A percentile compares a stretch with the other conserved stretches of the same genome.
phyloP scores from a whole-genome alignment of 1,139 yeast genomes.

The Zhuliangozyma blackwelliae region DNA sequence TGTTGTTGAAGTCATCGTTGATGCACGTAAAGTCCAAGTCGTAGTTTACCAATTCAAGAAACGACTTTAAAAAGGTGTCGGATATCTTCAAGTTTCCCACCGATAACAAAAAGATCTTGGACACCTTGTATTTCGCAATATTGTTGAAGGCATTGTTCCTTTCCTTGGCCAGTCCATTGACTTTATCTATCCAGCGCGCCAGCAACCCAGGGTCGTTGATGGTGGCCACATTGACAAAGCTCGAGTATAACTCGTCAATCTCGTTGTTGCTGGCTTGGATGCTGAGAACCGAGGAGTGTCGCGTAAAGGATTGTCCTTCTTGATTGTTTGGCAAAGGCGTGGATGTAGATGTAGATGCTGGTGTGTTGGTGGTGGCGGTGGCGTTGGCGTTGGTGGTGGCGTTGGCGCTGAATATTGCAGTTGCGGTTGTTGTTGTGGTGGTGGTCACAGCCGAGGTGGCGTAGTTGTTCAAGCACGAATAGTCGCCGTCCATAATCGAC shows the following conservation, averaged over 20 bases:
- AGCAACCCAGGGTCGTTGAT: conserved; percentile 42
- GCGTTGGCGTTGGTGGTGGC: conserved; percentile 1
- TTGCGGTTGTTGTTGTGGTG: neutral
- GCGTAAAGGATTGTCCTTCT: conserved; percentile 3
- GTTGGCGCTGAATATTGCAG: no score
- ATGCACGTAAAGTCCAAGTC: conserved; percentile 38
- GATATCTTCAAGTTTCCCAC: conserved; percentile 50
- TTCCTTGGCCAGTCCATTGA: conserved; percentile 18
- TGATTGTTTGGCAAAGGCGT: neutral
- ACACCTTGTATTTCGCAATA: conserved; percentile 37
- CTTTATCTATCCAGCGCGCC: conserved; percentile 49
- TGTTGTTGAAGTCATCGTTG: conserved; percentile 39
- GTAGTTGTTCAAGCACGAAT: conserved; percentile 11
- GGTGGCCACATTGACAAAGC: conserved; percentile 59
- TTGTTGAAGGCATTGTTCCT: conserved; percentile 8
- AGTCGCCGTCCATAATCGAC: conserved; percentile 79
- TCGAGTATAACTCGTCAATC: conserved; percentile 63
- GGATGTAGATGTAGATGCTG: neutral
- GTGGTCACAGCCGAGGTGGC: conserved; percentile 1
- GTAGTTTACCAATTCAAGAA: conserved; percentile 39
- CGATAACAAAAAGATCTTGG: conserved; percentile 62
- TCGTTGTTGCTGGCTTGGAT: conserved; percentile 24
- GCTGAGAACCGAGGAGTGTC: conserved; percentile 9
- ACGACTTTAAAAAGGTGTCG: conserved; percentile 44
- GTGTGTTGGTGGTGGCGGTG: neutral